Evolutionary conservation across 2,329 filamentous ascomycete genomes (phyloP).

Genomic region (Dothiorella sarmentorum): DNA sequence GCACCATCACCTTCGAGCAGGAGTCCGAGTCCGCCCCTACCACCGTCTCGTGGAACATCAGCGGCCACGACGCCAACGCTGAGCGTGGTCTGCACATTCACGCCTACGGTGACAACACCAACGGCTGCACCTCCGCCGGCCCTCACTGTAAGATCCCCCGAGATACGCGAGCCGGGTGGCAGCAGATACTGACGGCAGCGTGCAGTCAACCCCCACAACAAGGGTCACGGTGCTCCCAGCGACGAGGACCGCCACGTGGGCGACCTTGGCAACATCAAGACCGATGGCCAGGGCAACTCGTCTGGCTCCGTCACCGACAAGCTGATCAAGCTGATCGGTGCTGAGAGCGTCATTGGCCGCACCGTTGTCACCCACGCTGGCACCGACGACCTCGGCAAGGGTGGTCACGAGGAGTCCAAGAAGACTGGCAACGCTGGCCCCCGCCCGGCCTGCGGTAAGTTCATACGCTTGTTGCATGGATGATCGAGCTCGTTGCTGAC

Average conservation of each 20-base stretch:
- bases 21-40: constrained; percentile 75
- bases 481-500: constrained; percentile 12
- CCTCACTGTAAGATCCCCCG: constrained; percentile 75
- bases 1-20: constrained; percentile 95
- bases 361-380: constrained; percentile 93
- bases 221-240: constrained; percentile 82
- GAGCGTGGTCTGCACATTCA: constrained; percentile 98
- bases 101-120: constrained; percentile 99
- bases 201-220: constrained; percentile 89
- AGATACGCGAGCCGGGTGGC: neutral
- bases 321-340: constrained; percentile 91
- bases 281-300: constrained; percentile 86
- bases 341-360: constrained; percentile 93
- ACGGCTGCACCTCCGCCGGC: constrained; percentile 96
- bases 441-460: constrained; percentile 84
- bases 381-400: constrained; percentile 95
- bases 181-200: constrained; percentile 8
- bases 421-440: constrained; percentile 96
- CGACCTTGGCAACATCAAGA: constrained; percentile 96
- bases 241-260: constrained; percentile 90
- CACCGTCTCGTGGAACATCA: constrained; percentile 87
- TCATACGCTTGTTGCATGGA: neutral
- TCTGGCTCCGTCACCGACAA: constrained; percentile 77
- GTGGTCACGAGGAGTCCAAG: constrained; percentile 88
- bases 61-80: constrained; percentile 88